Percentiles rank a stretch among this genome's conserved stretches.
Evolutionary conservation across 176 grass and related monocot species (phyloP).

Genomic region (Rhynchospora breviuscula): DNA sequence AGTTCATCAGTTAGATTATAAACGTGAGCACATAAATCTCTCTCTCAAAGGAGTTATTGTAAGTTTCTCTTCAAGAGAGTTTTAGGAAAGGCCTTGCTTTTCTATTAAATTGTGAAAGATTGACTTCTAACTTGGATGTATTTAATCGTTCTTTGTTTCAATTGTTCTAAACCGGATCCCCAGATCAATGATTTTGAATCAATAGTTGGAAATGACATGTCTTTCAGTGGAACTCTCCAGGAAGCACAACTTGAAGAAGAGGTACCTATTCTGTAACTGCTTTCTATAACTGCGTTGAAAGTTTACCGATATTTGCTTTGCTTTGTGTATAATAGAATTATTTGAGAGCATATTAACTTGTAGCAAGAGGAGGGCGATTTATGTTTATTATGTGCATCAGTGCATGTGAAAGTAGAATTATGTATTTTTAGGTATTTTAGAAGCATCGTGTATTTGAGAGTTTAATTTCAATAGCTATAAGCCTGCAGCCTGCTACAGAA

Average conservation of each 20-base stretch:
- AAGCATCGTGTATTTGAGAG: background rate
- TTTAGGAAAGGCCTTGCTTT: background rate
- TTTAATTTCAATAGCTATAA: background rate
- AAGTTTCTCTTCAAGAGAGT: background rate
- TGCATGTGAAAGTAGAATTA: too few species aligned
- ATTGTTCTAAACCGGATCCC: conserved; percentile 42
- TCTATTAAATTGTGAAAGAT: conserved; percentile 2
- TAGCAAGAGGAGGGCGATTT: background rate
- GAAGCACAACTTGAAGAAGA: conserved; percentile 59
- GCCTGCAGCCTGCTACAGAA: background rate
- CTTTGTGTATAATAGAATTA: background rate
- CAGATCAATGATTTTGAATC: conserved; percentile 51
- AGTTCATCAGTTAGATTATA: conserved; percentile 61
- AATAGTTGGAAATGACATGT: conserved; percentile 53
- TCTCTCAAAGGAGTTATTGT: conserved; percentile 60
- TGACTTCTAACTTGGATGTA: background rate
- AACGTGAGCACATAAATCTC: conserved; percentile 64
- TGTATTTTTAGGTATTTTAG: background rate
- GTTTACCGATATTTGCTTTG: background rate
- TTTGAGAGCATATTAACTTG: background rate
- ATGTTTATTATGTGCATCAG: background rate
- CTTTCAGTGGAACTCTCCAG: conserved; percentile 64
- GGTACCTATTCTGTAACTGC: conserved; percentile 32
- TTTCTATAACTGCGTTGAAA: background rate
- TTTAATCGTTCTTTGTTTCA: conserved; percentile 4